phyloP scores from a whole-genome alignment of 2,329 filamentous ascomycete species.

The Claviceps capensis region DNA sequence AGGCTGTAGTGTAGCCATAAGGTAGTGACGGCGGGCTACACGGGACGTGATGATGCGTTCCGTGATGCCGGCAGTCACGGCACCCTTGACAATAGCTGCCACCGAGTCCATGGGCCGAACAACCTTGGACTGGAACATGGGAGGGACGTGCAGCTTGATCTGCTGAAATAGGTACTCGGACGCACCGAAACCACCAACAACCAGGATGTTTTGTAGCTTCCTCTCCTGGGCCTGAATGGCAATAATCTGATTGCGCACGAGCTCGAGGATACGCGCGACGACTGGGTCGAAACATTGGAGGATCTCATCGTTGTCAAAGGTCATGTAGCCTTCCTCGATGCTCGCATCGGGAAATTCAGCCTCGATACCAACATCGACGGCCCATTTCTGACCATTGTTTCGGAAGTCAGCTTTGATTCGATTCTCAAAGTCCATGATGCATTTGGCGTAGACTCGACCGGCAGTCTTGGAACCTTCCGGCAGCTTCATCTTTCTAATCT shows the following conservation, averaged over 20 bases:
- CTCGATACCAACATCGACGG: slow-evolving; percentile 96
- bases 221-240: slow-evolving; percentile 97
- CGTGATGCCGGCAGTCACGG: slow-evolving; percentile 93
- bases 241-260: slow-evolving; percentile 96
- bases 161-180: slow-evolving; percentile 99
- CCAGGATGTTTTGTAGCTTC: slow-evolving; percentile 84
- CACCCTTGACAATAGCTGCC: slow-evolving; percentile 95
- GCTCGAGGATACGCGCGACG: slow-evolving; percentile 88
- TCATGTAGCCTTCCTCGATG: slow-evolving; percentile 99
- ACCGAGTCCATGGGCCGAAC: slow-evolving; percentile 98
- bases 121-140: slow-evolving; percentile 96
- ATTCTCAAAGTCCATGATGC: slow-evolving; percentile 99
- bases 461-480: slow-evolving; percentile 93
- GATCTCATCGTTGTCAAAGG: slow-evolving; percentile 98
- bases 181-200: slow-evolving; percentile 95
- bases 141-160: slow-evolving; percentile 95
- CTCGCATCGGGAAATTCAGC: slow-evolving; percentile 94
- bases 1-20: slow-evolving; percentile 96
- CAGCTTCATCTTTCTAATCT: slow-evolving; percentile 98
- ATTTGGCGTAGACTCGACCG: slow-evolving; percentile 97
- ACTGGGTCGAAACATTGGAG: slow-evolving; percentile 98
- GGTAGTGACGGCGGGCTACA: slow-evolving; percentile 92
- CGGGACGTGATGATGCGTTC: slow-evolving; percentile 94
- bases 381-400: slow-evolving; percentile 98
- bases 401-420: slow-evolving; percentile 98